Evolutionary conservation across 176 grass and related monocot genomes (phyloP).

Genomic region (Thalia dealbata): DNA sequence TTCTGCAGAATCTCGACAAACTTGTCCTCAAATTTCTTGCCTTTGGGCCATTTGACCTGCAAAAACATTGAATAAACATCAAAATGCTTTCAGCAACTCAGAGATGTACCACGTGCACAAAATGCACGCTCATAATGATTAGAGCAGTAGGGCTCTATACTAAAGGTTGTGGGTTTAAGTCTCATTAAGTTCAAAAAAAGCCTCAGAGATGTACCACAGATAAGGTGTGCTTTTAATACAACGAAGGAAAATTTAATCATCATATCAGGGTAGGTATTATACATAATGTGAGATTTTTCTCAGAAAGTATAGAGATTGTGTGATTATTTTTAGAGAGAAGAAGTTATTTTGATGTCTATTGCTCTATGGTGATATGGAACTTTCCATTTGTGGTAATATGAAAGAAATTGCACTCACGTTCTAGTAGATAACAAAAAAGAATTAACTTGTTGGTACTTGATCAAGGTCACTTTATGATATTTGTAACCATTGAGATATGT

Average conservation of each 20-base stretch:
- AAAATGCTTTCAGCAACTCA: background rate
- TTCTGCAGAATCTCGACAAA: slow-evolving; percentile 73
- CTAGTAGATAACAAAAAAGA: background rate
- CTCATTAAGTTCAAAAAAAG: too few species aligned
- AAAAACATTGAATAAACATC: background rate
- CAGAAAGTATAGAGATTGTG: too few species aligned
- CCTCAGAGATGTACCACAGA: background rate
- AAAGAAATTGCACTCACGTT: background rate
- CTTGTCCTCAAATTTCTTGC: slow-evolving; percentile 85
- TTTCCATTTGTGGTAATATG: background rate
- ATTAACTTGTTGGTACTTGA: background rate
- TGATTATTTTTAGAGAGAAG: too few species aligned
- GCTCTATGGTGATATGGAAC: background rate
- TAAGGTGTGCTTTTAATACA: too few species aligned
- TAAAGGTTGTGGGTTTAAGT: too few species aligned
- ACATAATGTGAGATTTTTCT: too few species aligned
- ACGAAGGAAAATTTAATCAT: too few species aligned
- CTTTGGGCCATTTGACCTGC: slow-evolving; percentile 79
- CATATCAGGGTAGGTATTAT: too few species aligned
- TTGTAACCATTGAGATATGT: background rate
- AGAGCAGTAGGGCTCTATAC: too few species aligned
- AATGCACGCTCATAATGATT: too few species aligned
- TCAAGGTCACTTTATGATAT: background rate
- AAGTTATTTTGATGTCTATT: background rate
- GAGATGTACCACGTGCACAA: too few species aligned